phyloP scores from a whole-genome alignment of 2,329 filamentous ascomycete genomes.

The Neonectria neomacrospora region DNA sequence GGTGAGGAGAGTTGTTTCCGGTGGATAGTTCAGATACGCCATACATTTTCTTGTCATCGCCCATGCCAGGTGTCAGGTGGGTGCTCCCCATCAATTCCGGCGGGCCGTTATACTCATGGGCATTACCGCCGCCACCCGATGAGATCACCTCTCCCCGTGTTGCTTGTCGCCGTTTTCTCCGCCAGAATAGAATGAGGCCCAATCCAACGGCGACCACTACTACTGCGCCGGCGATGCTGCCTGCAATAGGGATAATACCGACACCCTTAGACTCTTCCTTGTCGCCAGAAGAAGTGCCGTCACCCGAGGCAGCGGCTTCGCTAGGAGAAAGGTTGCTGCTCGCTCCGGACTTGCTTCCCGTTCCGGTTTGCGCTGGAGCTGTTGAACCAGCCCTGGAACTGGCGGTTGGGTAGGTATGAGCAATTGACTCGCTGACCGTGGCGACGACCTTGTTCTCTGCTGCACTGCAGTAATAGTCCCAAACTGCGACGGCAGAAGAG shows the following conservation, averaged over 20 bases:
- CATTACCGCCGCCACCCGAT: constrained; percentile 22
- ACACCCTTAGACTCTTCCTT: constrained; percentile 24
- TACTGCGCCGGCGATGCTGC: constrained; percentile 45
- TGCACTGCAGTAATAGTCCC: constrained; percentile 62
- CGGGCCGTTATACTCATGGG: constrained; percentile 45
- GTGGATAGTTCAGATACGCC: constrained; percentile 35
- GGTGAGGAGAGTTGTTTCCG: constrained; percentile 43
- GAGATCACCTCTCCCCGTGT: constrained; percentile 38
- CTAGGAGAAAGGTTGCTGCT: constrained; percentile 4
- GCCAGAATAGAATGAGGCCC: constrained; percentile 52
- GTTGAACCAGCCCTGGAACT: constrained; percentile 31
- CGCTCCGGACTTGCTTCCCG: constrained; percentile 29
- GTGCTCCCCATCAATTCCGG: constrained; percentile 46
- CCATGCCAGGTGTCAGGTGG: constrained; percentile 8
- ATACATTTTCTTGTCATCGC: constrained; percentile 20
- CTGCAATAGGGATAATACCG: constrained; percentile 50
- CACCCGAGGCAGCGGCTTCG: constrained; percentile 1
- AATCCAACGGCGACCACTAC: constrained; percentile 43
- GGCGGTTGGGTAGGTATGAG: constrained; percentile 29
- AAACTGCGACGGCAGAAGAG: constrained; percentile 58
- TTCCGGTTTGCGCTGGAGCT: constrained; percentile 24
- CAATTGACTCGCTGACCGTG: constrained; percentile 54
- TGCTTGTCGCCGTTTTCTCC: constrained; percentile 47
- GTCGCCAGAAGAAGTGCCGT: constrained; percentile 16
- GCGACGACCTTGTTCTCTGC: constrained; percentile 55